These are phyloP conservation scores for Aspergillus quadricinctus DNA, from an alignment of 2,329 filamentous ascomycete genomes.

Conservation along the genomic window DNA sequence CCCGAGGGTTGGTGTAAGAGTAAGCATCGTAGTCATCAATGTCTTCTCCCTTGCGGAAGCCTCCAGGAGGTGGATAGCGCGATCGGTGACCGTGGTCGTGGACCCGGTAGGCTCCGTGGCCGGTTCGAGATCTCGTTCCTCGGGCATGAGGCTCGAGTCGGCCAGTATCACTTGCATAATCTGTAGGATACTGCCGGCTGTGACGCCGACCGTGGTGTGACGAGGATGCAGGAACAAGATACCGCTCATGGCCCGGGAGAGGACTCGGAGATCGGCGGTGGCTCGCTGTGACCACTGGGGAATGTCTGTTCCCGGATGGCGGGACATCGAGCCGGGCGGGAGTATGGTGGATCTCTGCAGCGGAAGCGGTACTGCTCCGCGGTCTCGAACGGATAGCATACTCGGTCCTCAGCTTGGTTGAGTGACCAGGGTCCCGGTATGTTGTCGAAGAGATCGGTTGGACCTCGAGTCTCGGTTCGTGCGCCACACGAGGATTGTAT, in stretches of 20 bases:
- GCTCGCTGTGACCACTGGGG: slow-evolving; percentile 25
- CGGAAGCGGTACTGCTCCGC: slow-evolving; percentile 33
- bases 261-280: slow-evolving; percentile 32
- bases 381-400: slow-evolving; percentile 35
- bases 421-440: slow-evolving; percentile 27
- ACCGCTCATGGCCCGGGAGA: slow-evolving; percentile 29
- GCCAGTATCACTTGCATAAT: slow-evolving; percentile 36
- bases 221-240: slow-evolving; percentile 29
- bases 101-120: slow-evolving; percentile 22
- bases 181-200: slow-evolving; percentile 28
- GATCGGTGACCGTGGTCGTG: slow-evolving; percentile 21
- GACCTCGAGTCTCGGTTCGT: slow-evolving; percentile 27
- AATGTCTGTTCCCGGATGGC: slow-evolving; percentile 17
- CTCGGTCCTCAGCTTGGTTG: slow-evolving; percentile 32
- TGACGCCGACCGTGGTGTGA: slow-evolving; percentile 26
- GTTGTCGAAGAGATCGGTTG: slow-evolving; percentile 31
- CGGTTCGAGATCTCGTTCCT: slow-evolving; percentile 14
- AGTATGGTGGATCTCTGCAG: slow-evolving; percentile 23
- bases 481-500: slow-evolving; percentile 24
- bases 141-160: slow-evolving; percentile 21
- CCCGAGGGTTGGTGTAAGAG: slow-evolving; percentile 45
- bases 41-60: slow-evolving; percentile 31
- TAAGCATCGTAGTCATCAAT: slow-evolving; percentile 42
- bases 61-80: slow-evolving; percentile 27
- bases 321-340: slow-evolving; percentile 26